A percentile compares a stretch with the other conserved stretches of the same genome.
Evolutionary conservation across 2,329 filamentous ascomycete genomes (phyloP).

Genomic region (Colletotrichum costaricense): DNA sequence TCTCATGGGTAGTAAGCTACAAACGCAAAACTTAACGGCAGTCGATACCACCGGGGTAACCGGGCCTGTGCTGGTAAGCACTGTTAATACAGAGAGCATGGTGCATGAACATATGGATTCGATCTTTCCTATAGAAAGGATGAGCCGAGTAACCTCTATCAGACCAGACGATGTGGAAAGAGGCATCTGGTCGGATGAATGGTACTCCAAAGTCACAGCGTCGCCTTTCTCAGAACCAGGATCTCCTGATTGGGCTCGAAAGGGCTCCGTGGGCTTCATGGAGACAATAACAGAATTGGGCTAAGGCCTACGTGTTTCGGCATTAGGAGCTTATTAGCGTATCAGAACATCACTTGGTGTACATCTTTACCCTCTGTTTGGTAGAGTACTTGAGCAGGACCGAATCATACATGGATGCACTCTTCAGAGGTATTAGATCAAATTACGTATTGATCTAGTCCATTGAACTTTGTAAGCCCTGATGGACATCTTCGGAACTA

Average conservation of each 20-base stretch:
- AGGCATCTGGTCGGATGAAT: neutral
- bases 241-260: neutral
- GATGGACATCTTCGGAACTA: too few relatives aligned
- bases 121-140: constrained; percentile 8
- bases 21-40: constrained; percentile 9
- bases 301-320: neutral
- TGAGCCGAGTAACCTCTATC: neutral
- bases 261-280: neutral
- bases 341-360: too few relatives aligned
- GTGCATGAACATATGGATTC: neutral
- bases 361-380: too few relatives aligned
- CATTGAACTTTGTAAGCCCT: too few relatives aligned
- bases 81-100: neutral
- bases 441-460: too few relatives aligned
- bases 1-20: constrained; percentile 24
- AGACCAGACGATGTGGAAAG: neutral
- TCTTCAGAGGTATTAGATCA: too few relatives aligned
- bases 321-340: neutral
- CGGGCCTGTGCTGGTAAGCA: neutral
- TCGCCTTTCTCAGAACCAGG: neutral
- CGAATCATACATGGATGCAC: too few relatives aligned
- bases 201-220: neutral
- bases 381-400: too few relatives aligned
- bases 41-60: neutral
- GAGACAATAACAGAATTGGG: neutral